These are phyloP conservation scores for Eucalyptus regnans DNA, from an alignment of 345 rosid genomes.

Conservation along the genomic window DNA sequence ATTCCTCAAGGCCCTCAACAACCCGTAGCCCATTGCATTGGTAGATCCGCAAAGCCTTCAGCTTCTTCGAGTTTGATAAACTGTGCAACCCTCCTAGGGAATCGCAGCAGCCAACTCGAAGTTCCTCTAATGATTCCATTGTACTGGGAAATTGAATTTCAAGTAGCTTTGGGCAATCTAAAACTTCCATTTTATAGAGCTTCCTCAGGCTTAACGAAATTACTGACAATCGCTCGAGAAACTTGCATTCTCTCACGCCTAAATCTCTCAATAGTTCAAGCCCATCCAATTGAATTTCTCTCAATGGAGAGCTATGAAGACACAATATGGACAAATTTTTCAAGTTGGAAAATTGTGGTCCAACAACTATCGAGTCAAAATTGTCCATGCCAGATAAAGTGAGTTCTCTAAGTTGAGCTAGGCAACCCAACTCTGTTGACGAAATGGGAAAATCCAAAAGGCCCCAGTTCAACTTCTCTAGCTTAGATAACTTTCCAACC, in stretches of 20 bases:
- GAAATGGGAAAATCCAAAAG: fast-evolving
- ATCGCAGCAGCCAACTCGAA: background rate
- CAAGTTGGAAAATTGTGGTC: background rate
- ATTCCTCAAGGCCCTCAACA: background rate
- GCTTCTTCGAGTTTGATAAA: background rate
- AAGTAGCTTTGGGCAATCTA: background rate
- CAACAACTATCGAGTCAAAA: background rate
- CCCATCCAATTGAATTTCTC: background rate
- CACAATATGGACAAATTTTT: background rate
- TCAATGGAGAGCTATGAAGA: background rate
- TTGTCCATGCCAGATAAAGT: background rate
- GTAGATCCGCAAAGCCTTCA: background rate
- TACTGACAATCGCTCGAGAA: background rate
- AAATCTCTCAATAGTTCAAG: background rate
- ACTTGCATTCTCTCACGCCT: fast-evolving
- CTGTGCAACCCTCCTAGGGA: fast-evolving
- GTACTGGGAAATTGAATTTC: background rate
- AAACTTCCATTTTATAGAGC: background rate
- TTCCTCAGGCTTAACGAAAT: background rate
- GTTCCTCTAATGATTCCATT: background rate
- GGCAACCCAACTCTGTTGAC: background rate
- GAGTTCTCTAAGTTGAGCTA: background rate
- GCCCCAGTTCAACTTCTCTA: background rate
- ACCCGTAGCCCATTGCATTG: background rate
- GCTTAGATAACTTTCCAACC: background rate